Conservation (phyloP, 2,329 filamentous ascomycete species). For the Taxawa tesnikishii region DNA sequence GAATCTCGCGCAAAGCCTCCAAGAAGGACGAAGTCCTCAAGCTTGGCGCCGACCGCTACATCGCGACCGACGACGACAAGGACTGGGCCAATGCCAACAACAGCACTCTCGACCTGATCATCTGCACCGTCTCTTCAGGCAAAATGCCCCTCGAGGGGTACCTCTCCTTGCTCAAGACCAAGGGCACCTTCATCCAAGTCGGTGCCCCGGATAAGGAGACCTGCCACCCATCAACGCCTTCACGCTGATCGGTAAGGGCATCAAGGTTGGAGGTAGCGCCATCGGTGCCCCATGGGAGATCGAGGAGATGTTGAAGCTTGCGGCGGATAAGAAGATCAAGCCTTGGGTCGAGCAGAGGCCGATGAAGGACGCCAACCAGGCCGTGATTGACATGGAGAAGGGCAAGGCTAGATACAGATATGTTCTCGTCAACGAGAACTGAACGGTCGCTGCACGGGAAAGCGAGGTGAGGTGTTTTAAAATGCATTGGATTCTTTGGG, state of each 20-base stretch:
- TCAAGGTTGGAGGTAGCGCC: slow-evolving; percentile 28
- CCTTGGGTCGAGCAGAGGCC: slow-evolving; percentile 50
- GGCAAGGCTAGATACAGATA: slow-evolving; percentile 39
- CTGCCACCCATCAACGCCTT: slow-evolving; percentile 43
- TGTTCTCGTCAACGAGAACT: slow-evolving; percentile 24
- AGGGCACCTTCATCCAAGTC: slow-evolving; percentile 52
- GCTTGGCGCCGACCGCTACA: slow-evolving; percentile 46
- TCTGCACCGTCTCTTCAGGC: slow-evolving; percentile 42
- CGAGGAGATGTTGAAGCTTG: slow-evolving; percentile 47
- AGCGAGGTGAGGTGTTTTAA: no score
- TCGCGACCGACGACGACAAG: slow-evolving; percentile 42
- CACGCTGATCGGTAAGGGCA: slow-evolving; percentile 43
- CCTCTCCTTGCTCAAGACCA: slow-evolving; percentile 43
- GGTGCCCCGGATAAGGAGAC: slow-evolving; percentile 49
- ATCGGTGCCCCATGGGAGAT: slow-evolving; percentile 46
- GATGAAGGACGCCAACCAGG: slow-evolving; percentile 46
- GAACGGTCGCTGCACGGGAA: no score
- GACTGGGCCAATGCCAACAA: slow-evolving; percentile 45
- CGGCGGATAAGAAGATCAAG: slow-evolving; percentile 44
- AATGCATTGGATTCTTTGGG: no score
- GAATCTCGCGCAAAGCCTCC: slow-evolving; percentile 44
- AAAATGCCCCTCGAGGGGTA: slow-evolving; percentile 53
- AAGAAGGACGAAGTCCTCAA: slow-evolving; percentile 48
- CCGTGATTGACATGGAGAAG: slow-evolving; percentile 43
- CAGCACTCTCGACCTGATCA: slow-evolving; percentile 42